Evolutionary conservation across 2,329 filamentous ascomycete species (phyloP).

Genomic region (Colletotrichum sp.): DNA sequence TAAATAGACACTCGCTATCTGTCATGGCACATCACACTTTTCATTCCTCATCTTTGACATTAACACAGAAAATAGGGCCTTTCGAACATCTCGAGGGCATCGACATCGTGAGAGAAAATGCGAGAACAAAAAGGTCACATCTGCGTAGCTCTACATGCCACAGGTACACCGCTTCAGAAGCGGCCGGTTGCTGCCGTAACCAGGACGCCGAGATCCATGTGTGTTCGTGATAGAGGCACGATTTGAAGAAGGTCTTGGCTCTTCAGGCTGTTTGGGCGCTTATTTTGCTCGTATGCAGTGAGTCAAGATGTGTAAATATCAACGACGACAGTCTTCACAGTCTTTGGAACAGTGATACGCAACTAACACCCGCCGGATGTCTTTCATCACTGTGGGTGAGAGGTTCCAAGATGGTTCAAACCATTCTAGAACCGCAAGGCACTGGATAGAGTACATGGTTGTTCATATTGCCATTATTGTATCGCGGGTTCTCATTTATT

Average conservation of each 20-base stretch:
- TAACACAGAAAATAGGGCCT: background rate
- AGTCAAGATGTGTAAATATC: background rate
- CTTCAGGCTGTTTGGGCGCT: background rate
- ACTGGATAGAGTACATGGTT: background rate
- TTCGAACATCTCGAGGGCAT: background rate
- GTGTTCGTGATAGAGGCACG: background rate
- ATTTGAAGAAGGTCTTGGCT: background rate
- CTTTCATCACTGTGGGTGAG: background rate
- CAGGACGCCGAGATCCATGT: background rate
- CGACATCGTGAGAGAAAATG: background rate
- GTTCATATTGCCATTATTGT: background rate
- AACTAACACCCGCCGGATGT: background rate
- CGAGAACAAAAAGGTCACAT: background rate
- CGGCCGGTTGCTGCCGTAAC: background rate
- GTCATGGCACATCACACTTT: background rate
- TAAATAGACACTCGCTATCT: background rate
- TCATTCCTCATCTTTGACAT: background rate
- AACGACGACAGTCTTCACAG: background rate
- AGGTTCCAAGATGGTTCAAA: background rate
- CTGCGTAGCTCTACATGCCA: background rate
- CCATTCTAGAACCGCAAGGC: background rate
- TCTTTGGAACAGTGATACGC: background rate
- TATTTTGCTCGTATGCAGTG: background rate
- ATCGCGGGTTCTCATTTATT: background rate
- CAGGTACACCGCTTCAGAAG: background rate